Evolutionary conservation across 345 rosid species (phyloP).

Genomic region (Stellera chamaejasme): DNA sequence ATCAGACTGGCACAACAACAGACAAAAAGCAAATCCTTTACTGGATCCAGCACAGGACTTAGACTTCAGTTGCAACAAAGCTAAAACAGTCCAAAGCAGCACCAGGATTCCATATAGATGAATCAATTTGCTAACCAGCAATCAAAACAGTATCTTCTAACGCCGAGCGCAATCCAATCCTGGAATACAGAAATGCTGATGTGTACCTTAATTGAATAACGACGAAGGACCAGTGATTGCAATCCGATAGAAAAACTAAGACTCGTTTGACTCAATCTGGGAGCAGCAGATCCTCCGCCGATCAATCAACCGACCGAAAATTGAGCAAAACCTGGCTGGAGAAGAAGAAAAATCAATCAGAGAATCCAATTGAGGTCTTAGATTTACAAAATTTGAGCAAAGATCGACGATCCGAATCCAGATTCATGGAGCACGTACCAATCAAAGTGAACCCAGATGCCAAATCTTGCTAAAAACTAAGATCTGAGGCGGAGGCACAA

Average conservation of each 20-base stretch:
- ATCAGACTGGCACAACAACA: background rate
- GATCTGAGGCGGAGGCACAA: conserved; percentile 64
- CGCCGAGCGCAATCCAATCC: conserved; percentile 5
- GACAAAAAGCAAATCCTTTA: conserved; percentile 9
- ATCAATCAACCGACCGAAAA: conserved; percentile 29
- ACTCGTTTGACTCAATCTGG: conserved; percentile 33
- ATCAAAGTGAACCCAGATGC: conserved; percentile 59
- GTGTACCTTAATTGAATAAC: conserved; percentile 35
- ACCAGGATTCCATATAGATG: background rate
- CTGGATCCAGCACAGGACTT: conserved; percentile 25
- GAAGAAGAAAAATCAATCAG: conserved; percentile 16
- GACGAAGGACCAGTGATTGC: conserved; percentile 18
- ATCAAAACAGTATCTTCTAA: conserved; percentile 8
- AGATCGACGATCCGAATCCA: conserved; percentile 39
- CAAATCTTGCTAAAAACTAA: conserved; percentile 51
- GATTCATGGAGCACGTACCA: conserved; percentile 52
- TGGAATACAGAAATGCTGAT: conserved; percentile 15
- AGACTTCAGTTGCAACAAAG: conserved; percentile 9
- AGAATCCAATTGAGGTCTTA: conserved; percentile 19
- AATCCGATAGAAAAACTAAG: conserved; percentile 18
- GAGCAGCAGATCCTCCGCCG: conserved; percentile 49
- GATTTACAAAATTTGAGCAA: conserved; percentile 5
- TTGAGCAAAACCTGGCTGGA: conserved; percentile 25
- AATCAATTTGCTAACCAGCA: conserved; percentile 8
- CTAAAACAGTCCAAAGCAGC: conserved; percentile 6